A percentile compares a stretch with the other conserved stretches of the same genome.
These are phyloP conservation scores for Arabidopsis lyrata DNA, from an alignment of 441 rosid species.

Conservation along the genomic window DNA sequence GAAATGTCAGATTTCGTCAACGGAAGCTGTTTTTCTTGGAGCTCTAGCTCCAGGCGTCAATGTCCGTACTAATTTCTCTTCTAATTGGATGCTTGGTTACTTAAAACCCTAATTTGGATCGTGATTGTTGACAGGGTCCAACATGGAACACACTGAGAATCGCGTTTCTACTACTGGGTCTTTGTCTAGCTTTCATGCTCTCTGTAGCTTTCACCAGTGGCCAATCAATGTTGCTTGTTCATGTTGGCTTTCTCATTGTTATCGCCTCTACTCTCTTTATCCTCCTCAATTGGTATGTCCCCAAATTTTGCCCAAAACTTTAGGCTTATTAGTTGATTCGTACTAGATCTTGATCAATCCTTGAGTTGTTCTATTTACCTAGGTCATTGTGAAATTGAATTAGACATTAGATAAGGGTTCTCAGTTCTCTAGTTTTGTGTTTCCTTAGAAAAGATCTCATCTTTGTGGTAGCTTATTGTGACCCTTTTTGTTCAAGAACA, in stretches of 20 bases:
- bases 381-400: constrained; percentile 1
- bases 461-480: constrained; percentile 4
- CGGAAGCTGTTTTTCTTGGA: constrained; percentile 84
- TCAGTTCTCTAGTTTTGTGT: constrained; percentile 13
- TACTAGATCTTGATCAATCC: neutral
- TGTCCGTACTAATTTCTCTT: constrained; percentile 49
- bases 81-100: neutral
- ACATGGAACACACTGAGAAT: constrained; percentile 84
- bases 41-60: constrained; percentile 93
- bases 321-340: neutral
- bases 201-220: constrained; percentile 83
- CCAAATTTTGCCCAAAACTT: neutral
- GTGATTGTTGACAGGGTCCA: constrained; percentile 62
- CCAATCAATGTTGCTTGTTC: constrained; percentile 72
- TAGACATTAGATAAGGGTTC: constrained; percentile 3
- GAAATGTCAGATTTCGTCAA: constrained; percentile 58
- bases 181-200: constrained; percentile 74
- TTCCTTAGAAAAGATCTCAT: neutral
- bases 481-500: neutral
- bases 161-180: constrained; percentile 74
- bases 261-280: constrained; percentile 74
- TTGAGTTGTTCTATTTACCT: constrained; percentile 8
- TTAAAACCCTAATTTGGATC: constrained; percentile 31
- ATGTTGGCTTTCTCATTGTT: constrained; percentile 74
- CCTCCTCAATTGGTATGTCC: constrained; percentile 80